Percentiles rank a stretch among this genome's conserved stretches.
Evolutionary conservation across 331 rosid species (phyloP).

Genomic region (Pyrus hybrid): DNA sequence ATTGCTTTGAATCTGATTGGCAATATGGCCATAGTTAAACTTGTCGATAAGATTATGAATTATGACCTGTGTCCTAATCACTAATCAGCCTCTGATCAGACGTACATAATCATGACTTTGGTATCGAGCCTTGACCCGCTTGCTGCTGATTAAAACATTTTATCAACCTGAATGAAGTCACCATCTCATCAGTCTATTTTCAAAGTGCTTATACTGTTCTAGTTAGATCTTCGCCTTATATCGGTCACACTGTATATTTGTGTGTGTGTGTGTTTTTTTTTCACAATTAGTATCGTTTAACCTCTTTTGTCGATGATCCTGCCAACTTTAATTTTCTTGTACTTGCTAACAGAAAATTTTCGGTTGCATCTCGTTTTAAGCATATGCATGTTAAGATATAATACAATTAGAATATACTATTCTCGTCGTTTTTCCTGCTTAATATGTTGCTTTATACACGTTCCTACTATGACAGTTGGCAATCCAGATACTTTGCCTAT

Average conservation of each 20-base stretch:
- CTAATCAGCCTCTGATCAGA: conserved; percentile 4
- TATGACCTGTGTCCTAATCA: conserved; percentile 13
- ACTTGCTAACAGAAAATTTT: conserved; percentile 11
- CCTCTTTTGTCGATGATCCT: neutral
- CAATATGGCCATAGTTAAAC: conserved; percentile 17
- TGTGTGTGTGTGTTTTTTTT: neutral
- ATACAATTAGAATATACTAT: neutral
- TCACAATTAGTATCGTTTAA: neutral
- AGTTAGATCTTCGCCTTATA: conserved; percentile 7
- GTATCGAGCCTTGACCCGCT: conserved; percentile 25
- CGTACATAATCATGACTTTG: conserved; percentile 23
- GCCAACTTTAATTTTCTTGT: conserved; percentile 7
- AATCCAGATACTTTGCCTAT: neutral
- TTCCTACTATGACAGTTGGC: neutral
- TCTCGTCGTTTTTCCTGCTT: neutral
- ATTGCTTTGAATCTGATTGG: conserved; percentile 18
- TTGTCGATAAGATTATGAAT: conserved; percentile 14
- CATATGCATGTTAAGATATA: neutral
- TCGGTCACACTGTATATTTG: neutral
- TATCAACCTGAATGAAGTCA: conserved; percentile 24
- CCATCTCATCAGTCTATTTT: conserved; percentile 7
- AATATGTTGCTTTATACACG: neutral
- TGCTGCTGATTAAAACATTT: conserved; percentile 17
- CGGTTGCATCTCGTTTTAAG: neutral
- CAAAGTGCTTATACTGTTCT: conserved; percentile 15